A percentile compares a stretch with the other conserved stretches of the same genome.
Conservation (phyloP, 75 land plant species). For the Selaginella tamariscina region DNA sequence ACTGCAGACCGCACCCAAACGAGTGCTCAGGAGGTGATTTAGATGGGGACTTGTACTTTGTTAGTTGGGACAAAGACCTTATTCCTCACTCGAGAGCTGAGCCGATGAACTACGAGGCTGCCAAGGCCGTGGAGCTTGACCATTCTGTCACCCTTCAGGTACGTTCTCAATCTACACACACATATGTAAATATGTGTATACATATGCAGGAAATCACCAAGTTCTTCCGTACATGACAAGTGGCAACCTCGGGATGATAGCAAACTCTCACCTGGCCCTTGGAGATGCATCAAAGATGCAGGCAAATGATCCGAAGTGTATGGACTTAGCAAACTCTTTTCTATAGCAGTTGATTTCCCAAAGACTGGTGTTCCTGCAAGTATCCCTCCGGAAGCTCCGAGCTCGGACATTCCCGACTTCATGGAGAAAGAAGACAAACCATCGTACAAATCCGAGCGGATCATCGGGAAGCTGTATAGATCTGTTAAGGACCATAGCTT, state of each 20-base stretch:
- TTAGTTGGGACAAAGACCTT: conserved; percentile 68
- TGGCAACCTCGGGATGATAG: conserved; percentile 67
- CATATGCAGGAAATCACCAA: conserved; percentile 65
- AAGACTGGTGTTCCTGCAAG: conserved; percentile 84
- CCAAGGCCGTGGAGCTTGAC: conserved; percentile 33
- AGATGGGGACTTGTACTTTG: conserved; percentile 96
- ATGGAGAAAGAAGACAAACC: conserved; percentile 75
- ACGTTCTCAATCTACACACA: too few relatives aligned
- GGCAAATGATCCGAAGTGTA: conserved; percentile 50
- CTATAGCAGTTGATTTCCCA: conserved; percentile 91
- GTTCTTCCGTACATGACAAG: conserved; percentile 69
- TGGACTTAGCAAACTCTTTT: conserved; percentile 63
- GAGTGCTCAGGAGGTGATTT: too few relatives aligned
- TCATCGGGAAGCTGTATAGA: conserved; percentile 80
- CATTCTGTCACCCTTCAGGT: conserved; percentile 81
- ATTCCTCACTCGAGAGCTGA: conserved; percentile 43
- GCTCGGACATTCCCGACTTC: conserved; percentile 67
- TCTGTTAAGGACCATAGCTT: conserved; percentile 46
- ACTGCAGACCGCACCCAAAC: conserved; percentile 75
- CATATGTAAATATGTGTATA: too few relatives aligned
- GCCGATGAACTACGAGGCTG: conserved; percentile 75
- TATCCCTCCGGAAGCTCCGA: conserved; percentile 43
- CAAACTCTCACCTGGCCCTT: conserved; percentile 69
- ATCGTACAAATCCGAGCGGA: conserved; percentile 43
- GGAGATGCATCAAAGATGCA: conserved; percentile 44